Evolutionary conservation across 805 yeast genomes (phyloP).

Genomic region (Zygotorulaspora chibaensis): DNA sequence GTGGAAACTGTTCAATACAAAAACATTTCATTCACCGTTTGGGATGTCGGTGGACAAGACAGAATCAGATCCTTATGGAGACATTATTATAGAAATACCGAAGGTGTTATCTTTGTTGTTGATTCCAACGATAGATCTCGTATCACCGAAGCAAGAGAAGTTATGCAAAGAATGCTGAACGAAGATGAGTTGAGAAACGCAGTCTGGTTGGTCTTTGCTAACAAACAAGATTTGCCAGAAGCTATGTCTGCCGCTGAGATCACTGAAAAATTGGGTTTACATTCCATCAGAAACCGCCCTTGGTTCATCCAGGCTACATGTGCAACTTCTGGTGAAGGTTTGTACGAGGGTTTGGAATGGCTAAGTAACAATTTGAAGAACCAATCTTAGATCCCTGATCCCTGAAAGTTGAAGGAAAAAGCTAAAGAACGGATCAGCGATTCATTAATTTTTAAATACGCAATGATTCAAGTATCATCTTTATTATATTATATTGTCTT

Average conservation of each 20-base stretch:
- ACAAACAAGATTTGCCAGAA: conserved; percentile 98
- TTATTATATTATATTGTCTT: conserved; percentile 1
- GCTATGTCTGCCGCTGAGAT: conserved; percentile 99
- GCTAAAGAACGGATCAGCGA: neutral
- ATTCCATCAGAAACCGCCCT: conserved; percentile 96
- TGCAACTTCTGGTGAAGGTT: conserved; percentile 99
- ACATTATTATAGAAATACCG: conserved; percentile 97
- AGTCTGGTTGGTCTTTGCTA: conserved; percentile 89
- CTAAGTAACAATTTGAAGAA: conserved; percentile 84
- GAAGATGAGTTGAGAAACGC: conserved; percentile 98
- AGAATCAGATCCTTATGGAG: conserved; percentile 98
- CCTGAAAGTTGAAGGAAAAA: neutral
- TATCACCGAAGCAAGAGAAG: conserved; percentile 96
- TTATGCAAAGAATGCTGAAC: conserved; percentile 95
- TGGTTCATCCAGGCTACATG: conserved; percentile 99
- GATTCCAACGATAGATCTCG: conserved; percentile 98
- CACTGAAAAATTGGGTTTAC: conserved; percentile 94
- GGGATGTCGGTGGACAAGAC: conserved; percentile 99
- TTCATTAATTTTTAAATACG: neutral
- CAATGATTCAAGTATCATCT: conserved; percentile 1
- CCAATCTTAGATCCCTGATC: conserved; percentile 37
- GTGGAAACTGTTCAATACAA: conserved; percentile 97
- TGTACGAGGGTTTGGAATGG: conserved; percentile 98
- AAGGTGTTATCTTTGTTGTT: conserved; percentile 96
- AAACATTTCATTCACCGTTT: conserved; percentile 92